phyloP scores from a whole-genome alignment of 2,329 filamentous ascomycete species.

The Blastomyces percursus region DNA sequence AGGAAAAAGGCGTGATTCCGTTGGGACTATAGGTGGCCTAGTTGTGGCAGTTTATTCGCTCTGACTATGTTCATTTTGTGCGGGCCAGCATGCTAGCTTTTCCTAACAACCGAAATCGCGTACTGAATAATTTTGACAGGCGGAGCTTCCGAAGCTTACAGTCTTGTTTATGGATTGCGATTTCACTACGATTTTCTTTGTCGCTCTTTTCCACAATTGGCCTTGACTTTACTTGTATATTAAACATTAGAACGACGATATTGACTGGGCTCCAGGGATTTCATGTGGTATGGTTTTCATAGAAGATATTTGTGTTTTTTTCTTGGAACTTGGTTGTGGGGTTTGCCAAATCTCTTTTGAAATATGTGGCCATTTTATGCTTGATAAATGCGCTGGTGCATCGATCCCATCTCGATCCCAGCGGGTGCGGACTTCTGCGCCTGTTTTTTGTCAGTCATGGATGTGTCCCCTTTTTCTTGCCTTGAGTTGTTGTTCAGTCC shows the following conservation, averaged over 20 bases:
- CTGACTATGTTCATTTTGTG: background rate
- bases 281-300: background rate
- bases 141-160: background rate
- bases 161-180: background rate
- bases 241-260: conserved; percentile 1
- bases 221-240: background rate
- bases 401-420: background rate
- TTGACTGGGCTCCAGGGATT: background rate
- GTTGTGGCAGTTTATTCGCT: background rate
- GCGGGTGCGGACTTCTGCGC: background rate
- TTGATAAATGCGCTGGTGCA: background rate
- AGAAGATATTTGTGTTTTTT: background rate
- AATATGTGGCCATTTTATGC: background rate
- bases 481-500: background rate
- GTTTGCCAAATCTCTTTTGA: background rate
- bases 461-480: background rate
- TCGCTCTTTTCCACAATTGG: background rate
- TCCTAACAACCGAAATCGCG: background rate
- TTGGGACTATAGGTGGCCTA: background rate
- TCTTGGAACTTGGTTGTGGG: background rate
- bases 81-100: background rate
- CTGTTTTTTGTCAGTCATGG: background rate
- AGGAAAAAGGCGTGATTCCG: conserved; percentile 5
- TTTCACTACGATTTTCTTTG: background rate
- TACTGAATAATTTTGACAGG: background rate